Evolutionary conservation across 1,284 basidiomycete genomes (phyloP), one percentile per base, ranked within the genome.

Genomic region (Leccinum solheimii): DNA sequence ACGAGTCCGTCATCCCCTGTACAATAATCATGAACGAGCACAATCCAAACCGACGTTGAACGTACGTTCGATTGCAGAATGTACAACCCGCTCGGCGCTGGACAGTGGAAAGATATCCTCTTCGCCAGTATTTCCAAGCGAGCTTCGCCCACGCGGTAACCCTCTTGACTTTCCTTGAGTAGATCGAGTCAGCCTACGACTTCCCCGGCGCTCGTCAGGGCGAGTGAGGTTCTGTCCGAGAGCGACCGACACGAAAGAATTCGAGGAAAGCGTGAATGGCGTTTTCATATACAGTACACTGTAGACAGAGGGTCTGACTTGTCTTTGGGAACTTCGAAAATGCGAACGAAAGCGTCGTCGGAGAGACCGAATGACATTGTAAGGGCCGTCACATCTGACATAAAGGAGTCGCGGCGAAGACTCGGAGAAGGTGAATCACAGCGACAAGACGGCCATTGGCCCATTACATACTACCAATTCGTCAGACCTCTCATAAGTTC

Each of bases 111-210:
- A 90, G 74, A 63, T 84, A 81, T 0, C 87, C 88, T 66, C 83
- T 81, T 62, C 87, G 77, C 87, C 89, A 91, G 68, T 92, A 91
- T 76, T 93, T 91, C 23, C 85, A 85, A 5, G 89, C 88, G n/a
- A 94, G 79, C 64, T 84, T 86, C 5, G 87, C 86, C 91, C 91
- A 94, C 21, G 88, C 84, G 69, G 83, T 86, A 5, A 86, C 84
- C 61, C 79, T 85, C 62, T 27, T 86, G 83, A 0, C 88, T 87
- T 52, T 90, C 87, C 62, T 81, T 83, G 51, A 94, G 74, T 5
- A 93, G 74, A 62, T 91, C 87, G 8, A 91, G 74, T 9, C 26
- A 26, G 26, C 26, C 26, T 26, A 26, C 26, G 26, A 26, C 26
- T 26, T 26, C 26, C 26, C 26, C 26, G 26, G 26, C 26, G 26